A percentile compares a stretch with the other conserved stretches of the same genome.
These are phyloP conservation scores for Macroventuria anomochaeta DNA, from an alignment of 2,329 filamentous ascomycete genomes.

Conservation along the genomic window DNA sequence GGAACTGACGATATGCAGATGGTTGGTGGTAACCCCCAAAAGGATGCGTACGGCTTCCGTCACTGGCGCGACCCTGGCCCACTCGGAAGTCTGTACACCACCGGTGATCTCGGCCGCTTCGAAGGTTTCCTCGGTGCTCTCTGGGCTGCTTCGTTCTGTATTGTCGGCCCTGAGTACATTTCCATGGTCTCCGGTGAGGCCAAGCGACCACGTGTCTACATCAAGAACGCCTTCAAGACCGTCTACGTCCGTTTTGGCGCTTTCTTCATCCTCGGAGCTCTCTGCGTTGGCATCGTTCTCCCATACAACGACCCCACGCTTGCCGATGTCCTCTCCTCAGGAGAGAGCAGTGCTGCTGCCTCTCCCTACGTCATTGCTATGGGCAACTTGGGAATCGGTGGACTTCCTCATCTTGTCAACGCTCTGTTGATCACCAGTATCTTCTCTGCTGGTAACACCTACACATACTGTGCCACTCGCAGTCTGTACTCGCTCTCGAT, in stretches of 20 bases:
- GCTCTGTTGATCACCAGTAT: slow-evolving; percentile 62
- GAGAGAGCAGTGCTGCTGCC: slow-evolving; percentile 55
- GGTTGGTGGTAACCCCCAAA: slow-evolving; percentile 53
- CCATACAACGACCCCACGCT: slow-evolving; percentile 76
- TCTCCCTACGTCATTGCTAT: slow-evolving; percentile 71
- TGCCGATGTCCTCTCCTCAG: slow-evolving; percentile 55
- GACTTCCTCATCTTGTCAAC: slow-evolving; percentile 65
- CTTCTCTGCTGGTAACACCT: slow-evolving; percentile 63
- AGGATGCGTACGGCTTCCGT: slow-evolving; percentile 53
- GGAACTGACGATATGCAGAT: slow-evolving; percentile 27
- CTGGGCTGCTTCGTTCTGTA: slow-evolving; percentile 55
- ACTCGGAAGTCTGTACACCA: slow-evolving; percentile 36
- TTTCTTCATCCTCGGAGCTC: slow-evolving; percentile 56
- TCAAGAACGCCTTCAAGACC: slow-evolving; percentile 58
- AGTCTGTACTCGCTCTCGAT: slow-evolving; percentile 61
- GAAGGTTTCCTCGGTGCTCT: slow-evolving; percentile 50
- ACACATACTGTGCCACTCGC: slow-evolving; percentile 61
- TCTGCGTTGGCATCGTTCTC: slow-evolving; percentile 54
- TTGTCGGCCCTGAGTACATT: slow-evolving; percentile 58
- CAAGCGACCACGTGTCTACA: slow-evolving; percentile 54
- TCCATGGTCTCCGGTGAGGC: slow-evolving; percentile 57
- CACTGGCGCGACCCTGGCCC: slow-evolving; percentile 52
- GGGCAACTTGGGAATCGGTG: slow-evolving; percentile 59
- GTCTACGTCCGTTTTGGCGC: slow-evolving; percentile 55
- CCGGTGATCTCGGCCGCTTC: slow-evolving; percentile 37